These are phyloP conservation scores for Lathyrus oleraceus DNA, from an alignment of 306 rosid species.

Conservation along the genomic window DNA sequence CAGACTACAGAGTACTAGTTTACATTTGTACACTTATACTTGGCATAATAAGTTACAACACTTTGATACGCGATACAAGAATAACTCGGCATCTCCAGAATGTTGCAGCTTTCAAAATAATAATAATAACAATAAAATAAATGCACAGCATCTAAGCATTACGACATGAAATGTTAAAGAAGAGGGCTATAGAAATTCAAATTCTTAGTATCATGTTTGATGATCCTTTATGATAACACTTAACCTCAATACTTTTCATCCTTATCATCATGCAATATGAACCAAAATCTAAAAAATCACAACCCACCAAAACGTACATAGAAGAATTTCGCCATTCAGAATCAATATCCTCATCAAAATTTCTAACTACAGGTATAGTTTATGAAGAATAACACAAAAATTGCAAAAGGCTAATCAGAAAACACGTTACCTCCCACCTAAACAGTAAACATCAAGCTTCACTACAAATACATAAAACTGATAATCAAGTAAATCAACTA, in stretches of 20 bases:
- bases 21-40: neutral
- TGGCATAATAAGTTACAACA: neutral
- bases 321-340: slow-evolving; percentile 6
- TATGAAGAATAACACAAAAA: slow-evolving; percentile 6
- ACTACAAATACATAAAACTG: slow-evolving; percentile 9
- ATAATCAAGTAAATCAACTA: slow-evolving; percentile 7
- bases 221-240: neutral
- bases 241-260: neutral
- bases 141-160: neutral
- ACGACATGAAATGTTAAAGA: slow-evolving; percentile 18
- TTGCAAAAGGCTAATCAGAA: slow-evolving; percentile 6
- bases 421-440: neutral
- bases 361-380: slow-evolving; percentile 6
- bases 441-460: slow-evolving; percentile 11
- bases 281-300: neutral
- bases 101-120: neutral
- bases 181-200: neutral
- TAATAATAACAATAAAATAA: neutral
- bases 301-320: neutral
- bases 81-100: neutral
- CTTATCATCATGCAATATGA: slow-evolving; percentile 1
- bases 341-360: neutral
- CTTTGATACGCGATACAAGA: neutral
- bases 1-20: neutral
- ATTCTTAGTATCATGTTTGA: neutral